Evolutionary conservation across 1,284 basidiomycete species (phyloP), one percentile per base, ranked within the genome.

Genomic region (Ustilago cynodontis): DNA sequence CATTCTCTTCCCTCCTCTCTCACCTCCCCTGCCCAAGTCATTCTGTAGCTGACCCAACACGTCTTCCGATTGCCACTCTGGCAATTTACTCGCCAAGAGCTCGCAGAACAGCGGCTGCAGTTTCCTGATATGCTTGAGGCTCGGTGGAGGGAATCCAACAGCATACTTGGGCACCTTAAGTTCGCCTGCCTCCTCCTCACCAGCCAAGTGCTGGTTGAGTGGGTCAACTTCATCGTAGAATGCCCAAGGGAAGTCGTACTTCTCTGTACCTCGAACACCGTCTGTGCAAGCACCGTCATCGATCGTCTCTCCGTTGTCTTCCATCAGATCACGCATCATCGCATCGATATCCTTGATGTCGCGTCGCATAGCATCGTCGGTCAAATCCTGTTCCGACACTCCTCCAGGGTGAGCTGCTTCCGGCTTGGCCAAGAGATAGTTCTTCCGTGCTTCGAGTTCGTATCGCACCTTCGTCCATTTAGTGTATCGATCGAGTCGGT

Each of bases 381-480:
- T 77, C 20, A 82, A 14, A 41, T 80, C 68, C 2, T 51, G 28
- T 43, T 77, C 75, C 37, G 64, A 73, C n/a, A 85, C 69, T 11
- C 78, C 81, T 16, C 64, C 67, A 1, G 59, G 49, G 20, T 74
- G 63, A 14, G 69, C 71, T 7, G 74, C 79, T 24, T 78, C 80
- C n/a, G 68, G 74, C 3, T 61, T 61, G n/a, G 71, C 77, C 3
- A 84, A 68, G 24, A 86, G 62, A 59, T 77, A 85, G 62, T 82
- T 80, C 58, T 79, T 78, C 43, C 84, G 76, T 45, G 75, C 65
- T 51, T 85, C 79, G 4, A 86, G 71, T 65, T 85, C 84, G 78
- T 80, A 83, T 20, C 83, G 77, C 56, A 86, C 82, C 69, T 86
- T 86, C 28, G 45, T 69, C 83, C 83, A 86, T 60, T 79, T 78